Evolutionary conservation across 345 rosid genomes (phyloP).

Genomic region (Trapa bicornis): DNA sequence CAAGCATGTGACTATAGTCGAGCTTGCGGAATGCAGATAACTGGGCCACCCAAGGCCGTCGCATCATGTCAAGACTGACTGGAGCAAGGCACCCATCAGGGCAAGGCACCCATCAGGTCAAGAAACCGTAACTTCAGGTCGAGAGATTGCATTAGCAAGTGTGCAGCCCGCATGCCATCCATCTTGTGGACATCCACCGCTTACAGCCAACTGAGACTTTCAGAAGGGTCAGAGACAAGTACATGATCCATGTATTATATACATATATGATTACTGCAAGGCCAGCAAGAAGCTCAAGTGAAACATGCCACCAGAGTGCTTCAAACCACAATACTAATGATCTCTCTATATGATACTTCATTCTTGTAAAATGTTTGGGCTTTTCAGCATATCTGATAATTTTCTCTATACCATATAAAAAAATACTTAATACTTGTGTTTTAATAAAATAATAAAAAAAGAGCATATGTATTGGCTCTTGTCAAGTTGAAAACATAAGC

Average conservation of each 20-base stretch:
- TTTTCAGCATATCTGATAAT: not conserved
- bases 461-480: not conserved
- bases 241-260: constrained; percentile 4
- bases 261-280: constrained; percentile 23
- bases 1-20: constrained; percentile 51
- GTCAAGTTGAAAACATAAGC: not conserved
- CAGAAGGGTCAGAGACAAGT: constrained; percentile 30
- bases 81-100: constrained; percentile 43
- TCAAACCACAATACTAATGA: constrained; percentile 39
- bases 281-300: constrained; percentile 47
- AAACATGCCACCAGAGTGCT: constrained; percentile 18
- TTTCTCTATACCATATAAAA: not conserved
- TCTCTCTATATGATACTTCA: not conserved
- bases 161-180: constrained; percentile 19
- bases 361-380: not conserved
- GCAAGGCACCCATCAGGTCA: constrained; percentile 41
- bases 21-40: constrained; percentile 71
- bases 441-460: not conserved
- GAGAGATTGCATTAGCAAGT: constrained; percentile 28
- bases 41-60: constrained; percentile 76
- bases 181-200: constrained; percentile 55
- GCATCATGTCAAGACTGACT: constrained; percentile 45
- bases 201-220: constrained; percentile 33
- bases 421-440: not conserved
- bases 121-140: constrained; percentile 54